Percentiles rank a stretch among this genome's conserved stretches.
phyloP scores from a whole-genome alignment of 495 filamentous ascomycete genomes.

The Penicillium egyptiacum region DNA sequence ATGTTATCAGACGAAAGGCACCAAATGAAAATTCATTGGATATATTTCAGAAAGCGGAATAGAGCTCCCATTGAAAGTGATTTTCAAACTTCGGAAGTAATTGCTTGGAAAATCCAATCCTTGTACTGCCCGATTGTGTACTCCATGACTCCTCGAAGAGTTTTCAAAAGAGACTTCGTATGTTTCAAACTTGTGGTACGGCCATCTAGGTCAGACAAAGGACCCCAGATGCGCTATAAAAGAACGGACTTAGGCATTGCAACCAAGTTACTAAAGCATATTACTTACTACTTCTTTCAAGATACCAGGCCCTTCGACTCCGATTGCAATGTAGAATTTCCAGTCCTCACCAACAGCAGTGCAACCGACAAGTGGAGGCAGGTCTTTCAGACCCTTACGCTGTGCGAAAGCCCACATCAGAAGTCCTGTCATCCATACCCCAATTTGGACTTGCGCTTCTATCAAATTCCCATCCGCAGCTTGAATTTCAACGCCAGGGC shows the following conservation, averaged over 20 bases:
- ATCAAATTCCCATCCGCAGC: not conserved
- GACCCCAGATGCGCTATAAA: not conserved
- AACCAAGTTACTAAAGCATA: not conserved
- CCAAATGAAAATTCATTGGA: not conserved
- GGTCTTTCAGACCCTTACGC: not conserved
- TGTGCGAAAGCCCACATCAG: not conserved
- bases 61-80: not conserved
- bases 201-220: not conserved
- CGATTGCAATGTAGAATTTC: not conserved
- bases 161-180: not conserved
- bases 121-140: not conserved
- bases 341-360: not conserved
- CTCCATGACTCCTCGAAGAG: not conserved
- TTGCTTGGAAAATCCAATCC: not conserved
- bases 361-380: not conserved
- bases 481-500: not conserved
- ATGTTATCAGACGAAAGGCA: too few relatives aligned
- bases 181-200: not conserved
- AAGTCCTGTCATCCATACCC: not conserved
- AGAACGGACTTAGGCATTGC: not conserved
- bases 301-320: not conserved
- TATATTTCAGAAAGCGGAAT: not conserved
- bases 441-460: not conserved
- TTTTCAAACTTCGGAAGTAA: not conserved
- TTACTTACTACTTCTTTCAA: not conserved